Evolutionary conservation across 2,329 filamentous ascomycete genomes (phyloP), one percentile per base, ranked within the genome.

Genomic region (Penicillium sp.): DNA sequence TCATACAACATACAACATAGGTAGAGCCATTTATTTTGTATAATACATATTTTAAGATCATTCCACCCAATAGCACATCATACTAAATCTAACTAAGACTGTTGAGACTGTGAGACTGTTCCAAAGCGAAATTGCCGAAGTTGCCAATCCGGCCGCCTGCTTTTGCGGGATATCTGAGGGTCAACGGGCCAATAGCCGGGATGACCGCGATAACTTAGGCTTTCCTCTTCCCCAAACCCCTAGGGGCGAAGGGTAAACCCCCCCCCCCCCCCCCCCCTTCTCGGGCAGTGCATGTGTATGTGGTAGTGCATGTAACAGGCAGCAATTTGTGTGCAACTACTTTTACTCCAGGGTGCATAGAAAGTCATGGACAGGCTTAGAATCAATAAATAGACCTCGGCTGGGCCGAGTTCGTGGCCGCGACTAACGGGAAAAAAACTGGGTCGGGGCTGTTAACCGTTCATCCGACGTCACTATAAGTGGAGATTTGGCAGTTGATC

Each of bases 391-490:
- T 48, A 44, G 55, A 59, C 56, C 53, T 59, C 46, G 58, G 56
- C 50, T 36, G 27, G 27, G 36, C 39, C 30, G 35, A 23, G 39
- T 44, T 35, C 38, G 48, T 23, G 23, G 23, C 56, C 41, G 50
- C 50, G 29, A 59, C 49, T 44, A 53, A 56, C 29, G 41, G 34
- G 32, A 8, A 42, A 51, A 62, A 64, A 64, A 64, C 43, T 62
- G 62, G 62, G 62, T 61, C 62, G 40, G 23, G 47, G 32, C 47
- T 54, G 27, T 47, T 46, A 27, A 53, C 47, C 55, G 55, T 53
- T 53, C 50, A 55, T 58, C 52, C 57, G 56, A 60, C 57, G 61
- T 63, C 56, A 61, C 55, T 47, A 51, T 29, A 47, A 45, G 59
- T 60, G 61, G 60, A 42, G 59, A 53, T 44, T 34, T 30, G 27